Evolutionary conservation across 345 rosid genomes (phyloP), one percentile per base, ranked within the genome.

Genomic region (Acer yangbiense): DNA sequence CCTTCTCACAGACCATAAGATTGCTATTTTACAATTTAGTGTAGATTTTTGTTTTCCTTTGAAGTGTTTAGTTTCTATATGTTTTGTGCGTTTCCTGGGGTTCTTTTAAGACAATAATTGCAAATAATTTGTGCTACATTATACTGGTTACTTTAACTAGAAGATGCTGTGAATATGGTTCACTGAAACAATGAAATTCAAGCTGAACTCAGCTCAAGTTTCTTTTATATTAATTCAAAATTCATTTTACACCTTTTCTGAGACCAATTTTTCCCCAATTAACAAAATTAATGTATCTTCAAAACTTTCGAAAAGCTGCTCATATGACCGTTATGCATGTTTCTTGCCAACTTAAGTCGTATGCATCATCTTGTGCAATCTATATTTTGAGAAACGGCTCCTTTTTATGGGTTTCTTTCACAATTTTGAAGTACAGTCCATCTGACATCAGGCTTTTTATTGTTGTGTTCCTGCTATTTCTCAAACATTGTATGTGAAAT

Each of bases 71-170:
- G 73, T 29, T 29, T 63, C 23, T 66, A 2, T 54, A 44, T 60
- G 50, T 12, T 75, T 50, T 65, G 21, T 52, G 23, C 65, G 55
- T 23, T 62, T 16, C 17, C 18, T 5, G 18, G 69, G 9, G 8
- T 21, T 46, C 16, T 54, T 2, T 64, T 73, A 6, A 7, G 32
- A 21, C 25, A 20, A 27, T 48, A 64, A 2, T 39, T 14, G 27
- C 23, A 6, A 60, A 63, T 72, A 23, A 62, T 63, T 35, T 29
- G 25, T 44, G 60, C 58, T 74, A 27, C 77, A 23, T 10, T 63
- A 18, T n/a, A 25, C 14, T 60, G 23, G 12, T 58, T n/a, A 9
- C 11, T 20, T 7, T 57, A 39, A 21, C 0, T 58, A 39, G 18
- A 11, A 39, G 67, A 43, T 52, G 63, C 11, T n/a, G 21, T 72